A percentile compares a stretch with the other conserved stretches of the same genome.
phyloP scores from a whole-genome alignment of 768 basidiomycete genomes.

The Agaricus subrufescens region DNA sequence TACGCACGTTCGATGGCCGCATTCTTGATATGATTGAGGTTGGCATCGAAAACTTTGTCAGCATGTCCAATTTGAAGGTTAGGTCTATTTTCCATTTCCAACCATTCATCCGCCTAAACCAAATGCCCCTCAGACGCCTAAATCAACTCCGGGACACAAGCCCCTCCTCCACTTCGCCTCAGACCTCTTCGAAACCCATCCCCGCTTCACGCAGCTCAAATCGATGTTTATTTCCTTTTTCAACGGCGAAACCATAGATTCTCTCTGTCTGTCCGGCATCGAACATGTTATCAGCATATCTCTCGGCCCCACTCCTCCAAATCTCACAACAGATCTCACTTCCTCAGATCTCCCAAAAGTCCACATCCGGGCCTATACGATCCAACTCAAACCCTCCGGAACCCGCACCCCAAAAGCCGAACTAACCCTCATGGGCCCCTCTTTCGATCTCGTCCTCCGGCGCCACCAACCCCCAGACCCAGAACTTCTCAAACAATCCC shows the following conservation, averaged over 20 bases:
- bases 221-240: conserved; percentile 89
- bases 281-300: conserved; percentile 87
- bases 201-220: conserved; percentile 88
- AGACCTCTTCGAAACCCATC: conserved; percentile 91
- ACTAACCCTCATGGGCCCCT: conserved; percentile 87
- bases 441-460: conserved; percentile 76
- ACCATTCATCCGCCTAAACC: neutral
- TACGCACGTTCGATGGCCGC: conserved; percentile 78
- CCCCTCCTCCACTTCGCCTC: conserved; percentile 96
- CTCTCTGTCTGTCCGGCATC: conserved; percentile 77
- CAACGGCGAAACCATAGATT: conserved; percentile 81
- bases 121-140: conserved; percentile 57
- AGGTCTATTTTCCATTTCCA: conserved; percentile 17
- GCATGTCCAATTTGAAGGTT: conserved; percentile 85
- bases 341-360: conserved; percentile 63
- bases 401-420: conserved; percentile 77
- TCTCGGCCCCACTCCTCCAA: conserved; percentile 58
- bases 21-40: conserved; percentile 95
- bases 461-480: conserved; percentile 71
- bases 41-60: conserved; percentile 75
- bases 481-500: conserved; percentile 75
- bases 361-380: conserved; percentile 85
- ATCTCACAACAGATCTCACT: conserved; percentile 35
- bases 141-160: conserved; percentile 84
- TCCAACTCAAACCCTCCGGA: conserved; percentile 70